Conservation (phyloP, 495 filamentous ascomycete species). For the Bacidia gigantensis region DNA sequence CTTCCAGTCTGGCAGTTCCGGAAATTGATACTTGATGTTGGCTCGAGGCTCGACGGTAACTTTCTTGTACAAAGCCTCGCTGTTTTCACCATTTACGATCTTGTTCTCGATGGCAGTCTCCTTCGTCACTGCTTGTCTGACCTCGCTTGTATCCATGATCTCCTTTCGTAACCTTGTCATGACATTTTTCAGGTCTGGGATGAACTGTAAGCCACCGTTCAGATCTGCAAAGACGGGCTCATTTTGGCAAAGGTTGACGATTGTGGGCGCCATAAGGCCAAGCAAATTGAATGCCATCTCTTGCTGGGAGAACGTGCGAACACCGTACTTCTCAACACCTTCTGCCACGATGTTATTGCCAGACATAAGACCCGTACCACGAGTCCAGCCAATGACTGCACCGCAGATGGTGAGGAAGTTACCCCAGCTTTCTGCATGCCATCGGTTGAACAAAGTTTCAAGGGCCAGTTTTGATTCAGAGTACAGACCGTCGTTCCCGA, state of each 20-base stretch:
- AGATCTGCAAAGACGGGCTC: constrained; percentile 95
- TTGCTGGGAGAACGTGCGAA: constrained; percentile 95
- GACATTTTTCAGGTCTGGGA: constrained; percentile 87
- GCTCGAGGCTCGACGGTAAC: constrained; percentile 84
- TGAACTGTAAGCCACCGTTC: constrained; percentile 94
- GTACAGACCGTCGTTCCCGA: constrained; percentile 95
- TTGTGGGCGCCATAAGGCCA: constrained; percentile 84
- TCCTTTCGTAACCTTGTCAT: constrained; percentile 84
- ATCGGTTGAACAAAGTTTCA: constrained; percentile 96
- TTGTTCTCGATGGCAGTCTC: constrained; percentile 97
- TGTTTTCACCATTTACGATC: constrained; percentile 86
- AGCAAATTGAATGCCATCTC: constrained; percentile 99
- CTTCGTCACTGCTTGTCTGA: constrained; percentile 84
- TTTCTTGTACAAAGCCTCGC: constrained; percentile 86
- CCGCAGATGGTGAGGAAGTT: constrained; percentile 98
- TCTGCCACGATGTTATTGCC: constrained; percentile 97
- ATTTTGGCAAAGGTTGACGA: constrained; percentile 89
- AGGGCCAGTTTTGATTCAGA: constrained; percentile 94
- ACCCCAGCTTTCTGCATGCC: constrained; percentile 95
- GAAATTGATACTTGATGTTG: constrained; percentile 96
- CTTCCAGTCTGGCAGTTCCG: constrained; percentile 79
- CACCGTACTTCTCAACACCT: constrained; percentile 89
- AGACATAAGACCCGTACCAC: constrained; percentile 94
- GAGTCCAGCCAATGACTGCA: constrained; percentile 98
- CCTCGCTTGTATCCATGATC: constrained; percentile 86